Evolutionary conservation across 2,329 filamentous ascomycete genomes (phyloP).

Genomic region (Aspergillus sp.): DNA sequence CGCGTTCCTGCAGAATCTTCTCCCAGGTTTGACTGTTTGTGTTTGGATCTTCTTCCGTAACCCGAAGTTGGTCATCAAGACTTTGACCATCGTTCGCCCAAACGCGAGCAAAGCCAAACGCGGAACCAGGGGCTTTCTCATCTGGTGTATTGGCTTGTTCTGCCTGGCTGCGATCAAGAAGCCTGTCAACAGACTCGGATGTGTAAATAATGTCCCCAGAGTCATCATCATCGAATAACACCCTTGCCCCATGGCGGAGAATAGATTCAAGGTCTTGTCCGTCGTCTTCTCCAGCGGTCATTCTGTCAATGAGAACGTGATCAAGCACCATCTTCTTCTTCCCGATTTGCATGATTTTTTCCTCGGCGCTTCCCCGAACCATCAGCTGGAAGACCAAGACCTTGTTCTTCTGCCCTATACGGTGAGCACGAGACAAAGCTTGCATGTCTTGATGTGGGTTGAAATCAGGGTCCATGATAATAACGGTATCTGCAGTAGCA

Average conservation of each 20-base stretch:
- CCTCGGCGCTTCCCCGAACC: conserved; percentile 84
- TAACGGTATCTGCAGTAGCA: conserved; percentile 94
- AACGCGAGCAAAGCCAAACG: conserved; percentile 86
- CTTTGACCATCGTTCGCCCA: conserved; percentile 81
- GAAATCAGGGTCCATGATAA: conserved; percentile 95
- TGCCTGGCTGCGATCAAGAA: conserved; percentile 82
- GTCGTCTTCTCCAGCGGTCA: conserved; percentile 79
- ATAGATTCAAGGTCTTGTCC: conserved; percentile 83
- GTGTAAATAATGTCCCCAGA: conserved; percentile 77
- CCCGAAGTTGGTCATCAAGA: conserved; percentile 64
- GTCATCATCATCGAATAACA: conserved; percentile 76
- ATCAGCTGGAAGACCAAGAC: conserved; percentile 94
- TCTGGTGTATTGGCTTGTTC: conserved; percentile 68
- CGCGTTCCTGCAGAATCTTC: conserved; percentile 79
- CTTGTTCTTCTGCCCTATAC: conserved; percentile 94
- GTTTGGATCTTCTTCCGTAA: conserved; percentile 48
- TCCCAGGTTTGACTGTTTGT: conserved; percentile 80
- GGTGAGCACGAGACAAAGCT: conserved; percentile 87
- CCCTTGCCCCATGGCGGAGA: conserved; percentile 80
- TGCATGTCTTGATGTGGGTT: conserved; percentile 98
- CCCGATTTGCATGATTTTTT: conserved; percentile 94
- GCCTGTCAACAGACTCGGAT: conserved; percentile 74
- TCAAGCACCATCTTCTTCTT: conserved; percentile 95
- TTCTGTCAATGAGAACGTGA: conserved; percentile 87
- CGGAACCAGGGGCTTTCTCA: conserved; percentile 68